phyloP scores from a whole-genome alignment of 305 asterid genomes.

The Fraxinus paxiana region DNA sequence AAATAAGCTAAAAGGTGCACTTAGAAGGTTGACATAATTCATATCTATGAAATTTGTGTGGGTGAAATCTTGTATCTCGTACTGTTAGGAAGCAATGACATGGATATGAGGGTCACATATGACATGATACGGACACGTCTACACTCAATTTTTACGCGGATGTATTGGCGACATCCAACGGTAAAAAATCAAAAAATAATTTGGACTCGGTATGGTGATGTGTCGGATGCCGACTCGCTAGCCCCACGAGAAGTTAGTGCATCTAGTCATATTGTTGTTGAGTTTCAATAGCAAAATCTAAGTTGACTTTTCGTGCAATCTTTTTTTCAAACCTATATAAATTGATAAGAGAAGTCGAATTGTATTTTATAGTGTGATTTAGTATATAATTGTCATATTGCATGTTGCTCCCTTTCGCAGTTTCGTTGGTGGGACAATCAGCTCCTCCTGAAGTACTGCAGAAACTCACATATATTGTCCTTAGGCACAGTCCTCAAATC shows the following conservation, averaged over 20 bases:
- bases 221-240: neutral
- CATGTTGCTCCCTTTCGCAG: conserved; percentile 24
- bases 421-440: conserved; percentile 72
- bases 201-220: neutral
- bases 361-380: neutral
- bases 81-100: neutral
- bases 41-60: neutral
- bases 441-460: conserved; percentile 78
- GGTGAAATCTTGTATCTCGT: neutral
- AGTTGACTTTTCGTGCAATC: neutral
- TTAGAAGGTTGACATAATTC: neutral
- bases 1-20: neutral
- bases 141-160: neutral
- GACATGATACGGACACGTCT: neutral
- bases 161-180: neutral
- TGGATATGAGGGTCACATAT: neutral
- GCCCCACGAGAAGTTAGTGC: neutral
- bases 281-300: neutral
- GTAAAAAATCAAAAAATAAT: too few relatives aligned
- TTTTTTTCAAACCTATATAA: neutral
- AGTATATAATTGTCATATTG: neutral
- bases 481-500: conserved; percentile 59
- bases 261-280: neutral
- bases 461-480: conserved; percentile 73
- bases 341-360: neutral